These are phyloP conservation scores for Gamarada debralockiae DNA, from an alignment of 495 filamentous ascomycete species.

Conservation along the genomic window DNA sequence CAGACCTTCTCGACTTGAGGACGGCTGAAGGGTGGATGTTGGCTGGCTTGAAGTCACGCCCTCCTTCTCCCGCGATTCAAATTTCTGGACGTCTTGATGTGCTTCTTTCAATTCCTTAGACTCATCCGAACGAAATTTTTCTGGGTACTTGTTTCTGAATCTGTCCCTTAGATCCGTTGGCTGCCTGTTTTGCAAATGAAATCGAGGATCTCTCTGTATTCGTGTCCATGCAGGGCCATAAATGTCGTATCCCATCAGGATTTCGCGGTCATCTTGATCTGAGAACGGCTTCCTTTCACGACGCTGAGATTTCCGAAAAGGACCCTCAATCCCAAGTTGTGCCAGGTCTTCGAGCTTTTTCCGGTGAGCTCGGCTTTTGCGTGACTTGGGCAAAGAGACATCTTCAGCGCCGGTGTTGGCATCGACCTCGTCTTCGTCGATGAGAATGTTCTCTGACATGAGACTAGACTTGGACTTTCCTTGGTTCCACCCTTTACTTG, in stretches of 20 bases:
- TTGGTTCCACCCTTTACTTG: constrained; percentile 3
- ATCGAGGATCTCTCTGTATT: constrained; percentile 67
- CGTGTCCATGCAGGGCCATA: constrained; percentile 79
- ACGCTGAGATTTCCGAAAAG: constrained; percentile 51
- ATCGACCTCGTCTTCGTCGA: constrained; percentile 31
- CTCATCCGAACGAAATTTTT: constrained; percentile 43
- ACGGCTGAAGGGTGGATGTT: constrained; percentile 7
- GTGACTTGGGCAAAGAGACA: constrained; percentile 21
- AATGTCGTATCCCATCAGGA: constrained; percentile 68
- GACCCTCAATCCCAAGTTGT: constrained; percentile 50
- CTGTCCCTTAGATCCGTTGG: constrained; percentile 81
- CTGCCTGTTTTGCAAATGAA: constrained; percentile 61
- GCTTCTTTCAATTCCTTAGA: neutral
- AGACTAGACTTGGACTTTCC: constrained; percentile 29
- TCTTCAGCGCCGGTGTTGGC: neutral
- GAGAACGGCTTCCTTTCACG: constrained; percentile 62
- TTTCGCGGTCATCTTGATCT: constrained; percentile 68
- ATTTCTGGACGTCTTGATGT: neutral
- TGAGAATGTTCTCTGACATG: constrained; percentile 44
- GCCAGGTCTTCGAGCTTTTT: constrained; percentile 51
- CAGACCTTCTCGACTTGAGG: constrained; percentile 19
- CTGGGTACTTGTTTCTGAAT: constrained; percentile 75
- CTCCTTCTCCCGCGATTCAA: constrained; percentile 1
- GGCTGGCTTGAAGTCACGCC: neutral
- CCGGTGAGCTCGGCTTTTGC: constrained; percentile 48